Evolutionary conservation across 495 filamentous ascomycete genomes (phyloP).

Genomic region (Penicillium paxilli): DNA sequence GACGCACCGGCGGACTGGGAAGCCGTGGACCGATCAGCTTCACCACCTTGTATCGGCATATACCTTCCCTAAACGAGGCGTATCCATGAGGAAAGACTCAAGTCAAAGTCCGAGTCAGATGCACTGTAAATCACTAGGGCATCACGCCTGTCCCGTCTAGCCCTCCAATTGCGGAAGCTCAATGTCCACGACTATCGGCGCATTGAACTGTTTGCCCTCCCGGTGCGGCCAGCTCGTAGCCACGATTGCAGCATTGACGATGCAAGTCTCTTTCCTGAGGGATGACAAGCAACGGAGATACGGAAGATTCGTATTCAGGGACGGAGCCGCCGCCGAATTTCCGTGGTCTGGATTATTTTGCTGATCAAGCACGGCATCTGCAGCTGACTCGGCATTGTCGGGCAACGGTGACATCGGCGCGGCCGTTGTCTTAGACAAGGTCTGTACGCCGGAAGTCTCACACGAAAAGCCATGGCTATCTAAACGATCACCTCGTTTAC

Average conservation of each 20-base stretch:
- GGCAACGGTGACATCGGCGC: constrained; percentile 9
- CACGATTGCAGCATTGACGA: constrained; percentile 76
- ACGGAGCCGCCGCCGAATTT: neutral
- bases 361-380: constrained; percentile 4
- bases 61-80: no score
- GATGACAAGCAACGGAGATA: constrained; percentile 24
- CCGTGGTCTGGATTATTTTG: neutral
- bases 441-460: neutral
- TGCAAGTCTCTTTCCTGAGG: constrained; percentile 67
- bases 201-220: constrained; percentile 62
- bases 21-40: neutral
- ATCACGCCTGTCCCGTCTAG: neutral
- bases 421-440: neutral
- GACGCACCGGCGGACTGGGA: neutral
- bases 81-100: no score
- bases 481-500: constrained; percentile 41
- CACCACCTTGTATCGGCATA: no score
- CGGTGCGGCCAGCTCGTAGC: constrained; percentile 64
- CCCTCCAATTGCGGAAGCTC: constrained; percentile 62
- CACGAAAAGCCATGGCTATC: constrained; percentile 37
- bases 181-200: constrained; percentile 76
- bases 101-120: constrained; percentile 10
- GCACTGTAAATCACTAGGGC: constrained; percentile 3
- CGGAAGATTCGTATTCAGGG: constrained; percentile 12
- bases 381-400: constrained; percentile 5